These are phyloP conservation scores for Ustilago nuda DNA, from an alignment of 1,284 basidiomycete species.

Conservation along the genomic window DNA sequence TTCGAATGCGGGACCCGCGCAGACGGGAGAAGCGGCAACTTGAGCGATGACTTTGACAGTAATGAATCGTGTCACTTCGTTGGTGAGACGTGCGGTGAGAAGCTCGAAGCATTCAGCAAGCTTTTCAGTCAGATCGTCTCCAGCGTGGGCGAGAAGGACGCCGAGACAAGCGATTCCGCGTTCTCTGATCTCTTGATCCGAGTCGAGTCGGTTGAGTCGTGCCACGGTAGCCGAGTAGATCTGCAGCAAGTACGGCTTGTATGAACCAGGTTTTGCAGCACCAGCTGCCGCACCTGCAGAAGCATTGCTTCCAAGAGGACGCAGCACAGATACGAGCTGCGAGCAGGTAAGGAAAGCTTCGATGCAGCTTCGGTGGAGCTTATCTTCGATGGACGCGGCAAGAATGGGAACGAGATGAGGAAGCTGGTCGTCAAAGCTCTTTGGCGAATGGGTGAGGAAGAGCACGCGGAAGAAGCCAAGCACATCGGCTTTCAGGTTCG, in stretches of 20 bases:
- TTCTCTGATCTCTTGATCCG: constrained; percentile 88
- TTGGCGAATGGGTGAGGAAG: constrained; percentile 82
- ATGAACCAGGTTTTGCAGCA: constrained; percentile 22
- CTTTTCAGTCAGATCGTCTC: constrained; percentile 74
- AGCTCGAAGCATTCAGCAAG: constrained; percentile 73
- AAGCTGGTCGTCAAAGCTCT: constrained; percentile 76
- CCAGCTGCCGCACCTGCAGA: constrained; percentile 10
- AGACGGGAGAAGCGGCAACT: constrained; percentile 71
- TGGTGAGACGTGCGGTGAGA: constrained; percentile 80
- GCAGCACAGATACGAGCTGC: constrained; percentile 71
- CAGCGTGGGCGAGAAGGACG: constrained; percentile 85
- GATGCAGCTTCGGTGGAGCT: constrained; percentile 69
- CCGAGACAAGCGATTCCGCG: constrained; percentile 85
- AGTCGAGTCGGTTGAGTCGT: constrained; percentile 81
- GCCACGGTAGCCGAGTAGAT: constrained; percentile 80
- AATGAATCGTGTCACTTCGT: constrained; percentile 72
- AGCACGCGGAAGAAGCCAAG: constrained; percentile 86
- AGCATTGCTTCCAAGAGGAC: constrained; percentile 52
- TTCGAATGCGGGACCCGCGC: constrained; percentile 72
- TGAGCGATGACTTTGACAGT: constrained; percentile 71
- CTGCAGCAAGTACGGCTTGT: constrained; percentile 41
- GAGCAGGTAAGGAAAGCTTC: constrained; percentile 75
- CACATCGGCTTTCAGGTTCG: constrained; percentile 73
- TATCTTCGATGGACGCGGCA: constrained; percentile 76
- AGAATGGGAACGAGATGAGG: constrained; percentile 79